Conservation (phyloP, 106 monocot species). For the Allium sativum region DNA sequence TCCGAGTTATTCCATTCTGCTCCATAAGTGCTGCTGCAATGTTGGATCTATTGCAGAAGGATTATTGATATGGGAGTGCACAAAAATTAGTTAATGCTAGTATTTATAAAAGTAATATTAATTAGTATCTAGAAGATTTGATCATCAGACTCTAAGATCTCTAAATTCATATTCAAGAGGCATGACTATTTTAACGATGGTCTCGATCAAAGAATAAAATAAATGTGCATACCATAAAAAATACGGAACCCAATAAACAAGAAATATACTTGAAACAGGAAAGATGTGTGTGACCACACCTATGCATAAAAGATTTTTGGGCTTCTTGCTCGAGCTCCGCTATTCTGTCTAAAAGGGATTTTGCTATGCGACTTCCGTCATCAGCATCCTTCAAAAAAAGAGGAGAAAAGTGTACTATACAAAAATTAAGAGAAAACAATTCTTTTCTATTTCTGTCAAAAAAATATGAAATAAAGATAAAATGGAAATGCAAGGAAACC, state of each 20-base stretch:
- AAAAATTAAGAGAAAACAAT: constrained; percentile 3
- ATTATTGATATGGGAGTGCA: too few species aligned
- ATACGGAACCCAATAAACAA: too few species aligned
- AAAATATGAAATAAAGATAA: background rate
- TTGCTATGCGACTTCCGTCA: constrained; percentile 75
- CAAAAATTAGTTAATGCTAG: too few species aligned
- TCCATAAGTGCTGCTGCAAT: constrained; percentile 77
- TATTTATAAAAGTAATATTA: too few species aligned
- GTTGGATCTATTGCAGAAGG: constrained; percentile 52
- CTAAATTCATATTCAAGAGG: too few species aligned
- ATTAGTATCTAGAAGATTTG: too few species aligned
- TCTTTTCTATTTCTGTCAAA: background rate
- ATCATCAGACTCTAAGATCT: too few species aligned
- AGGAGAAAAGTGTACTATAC: constrained; percentile 2
- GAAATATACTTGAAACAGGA: too few species aligned
- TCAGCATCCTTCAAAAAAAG: constrained; percentile 48
- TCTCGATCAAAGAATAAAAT: too few species aligned
- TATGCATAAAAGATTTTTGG: constrained; percentile 91
- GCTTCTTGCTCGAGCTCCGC: constrained; percentile 75
- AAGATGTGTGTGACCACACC: too few species aligned
- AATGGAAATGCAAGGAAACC: constrained; percentile 13
- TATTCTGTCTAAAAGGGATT: constrained; percentile 59
- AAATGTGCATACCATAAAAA: too few species aligned
- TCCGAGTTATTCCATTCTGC: constrained; percentile 33
- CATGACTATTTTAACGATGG: too few species aligned